A percentile compares a stretch with the other conserved stretches of the same genome.
Conservation (phyloP, 148 eudicot species). For the Linanthus parryae region DNA sequence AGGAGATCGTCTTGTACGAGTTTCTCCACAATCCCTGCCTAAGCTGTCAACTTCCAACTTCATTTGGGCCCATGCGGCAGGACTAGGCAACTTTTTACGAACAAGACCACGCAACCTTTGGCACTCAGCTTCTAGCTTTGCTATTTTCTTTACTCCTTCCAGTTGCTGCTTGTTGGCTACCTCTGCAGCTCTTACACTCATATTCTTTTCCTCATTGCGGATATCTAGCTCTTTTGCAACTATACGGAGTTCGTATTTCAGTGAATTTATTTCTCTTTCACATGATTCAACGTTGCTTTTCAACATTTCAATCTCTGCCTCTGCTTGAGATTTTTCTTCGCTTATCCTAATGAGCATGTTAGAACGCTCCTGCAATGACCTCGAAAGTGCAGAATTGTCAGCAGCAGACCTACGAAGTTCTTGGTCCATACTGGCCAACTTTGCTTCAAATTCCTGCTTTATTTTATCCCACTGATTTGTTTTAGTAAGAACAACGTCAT, state of each 20-base stretch:
- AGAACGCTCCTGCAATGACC: slow-evolving; percentile 90
- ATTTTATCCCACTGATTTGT: slow-evolving; percentile 68
- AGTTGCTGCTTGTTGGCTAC: slow-evolving; percentile 85
- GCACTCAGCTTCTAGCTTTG: slow-evolving; percentile 95
- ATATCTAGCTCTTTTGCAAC: slow-evolving; percentile 84
- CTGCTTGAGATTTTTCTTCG: slow-evolving; percentile 84
- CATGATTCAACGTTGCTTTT: slow-evolving; percentile 75
- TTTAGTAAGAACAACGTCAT: slow-evolving; percentile 58
- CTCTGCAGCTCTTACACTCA: slow-evolving; percentile 87
- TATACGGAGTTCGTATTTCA: slow-evolving; percentile 85
- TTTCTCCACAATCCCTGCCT: slow-evolving; percentile 79
- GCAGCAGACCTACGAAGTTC: slow-evolving; percentile 69
- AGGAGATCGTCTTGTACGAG: slow-evolving; percentile 64
- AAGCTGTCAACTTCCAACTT: slow-evolving; percentile 88
- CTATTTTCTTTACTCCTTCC: slow-evolving; percentile 86
- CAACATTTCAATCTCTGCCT: slow-evolving; percentile 68
- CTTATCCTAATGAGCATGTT: slow-evolving; percentile 74
- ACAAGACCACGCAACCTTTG: slow-evolving; percentile 97
- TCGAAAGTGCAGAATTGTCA: slow-evolving; percentile 78
- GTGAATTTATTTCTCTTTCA: slow-evolving; percentile 84
- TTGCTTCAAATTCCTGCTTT: slow-evolving; percentile 69
- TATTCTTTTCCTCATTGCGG: slow-evolving; percentile 93
- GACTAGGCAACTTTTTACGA: slow-evolving; percentile 91
- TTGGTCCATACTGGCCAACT: slow-evolving; percentile 61
- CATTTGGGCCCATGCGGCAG: slow-evolving; percentile 99